Evolutionary conservation across 2,329 filamentous ascomycete genomes (phyloP).

Genomic region (Penicillium rolfsii): DNA sequence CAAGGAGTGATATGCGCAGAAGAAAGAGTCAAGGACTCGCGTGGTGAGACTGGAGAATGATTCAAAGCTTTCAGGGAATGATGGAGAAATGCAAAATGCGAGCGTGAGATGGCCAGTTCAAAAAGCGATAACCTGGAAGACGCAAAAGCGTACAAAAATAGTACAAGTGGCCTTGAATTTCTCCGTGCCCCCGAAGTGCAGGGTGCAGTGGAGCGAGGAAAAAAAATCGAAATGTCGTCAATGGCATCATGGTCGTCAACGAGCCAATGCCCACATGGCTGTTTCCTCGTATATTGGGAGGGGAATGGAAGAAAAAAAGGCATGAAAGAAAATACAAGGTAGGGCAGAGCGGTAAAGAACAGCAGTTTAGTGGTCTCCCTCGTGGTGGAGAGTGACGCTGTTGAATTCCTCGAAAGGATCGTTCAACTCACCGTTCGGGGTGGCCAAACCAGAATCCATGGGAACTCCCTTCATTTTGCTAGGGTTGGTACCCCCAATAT

Average conservation of each 20-base stretch:
- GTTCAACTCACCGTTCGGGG: constrained; percentile 76
- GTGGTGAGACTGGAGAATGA: constrained; percentile 2
- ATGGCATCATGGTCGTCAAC: constrained; percentile 42
- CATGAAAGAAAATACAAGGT: constrained; percentile 13
- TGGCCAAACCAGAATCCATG: constrained; percentile 80
- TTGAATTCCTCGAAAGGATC: constrained; percentile 99
- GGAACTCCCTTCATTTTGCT: constrained; percentile 73
- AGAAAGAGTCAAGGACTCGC: not conserved
- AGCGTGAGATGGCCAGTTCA: constrained; percentile 14
- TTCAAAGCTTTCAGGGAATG: constrained; percentile 19
- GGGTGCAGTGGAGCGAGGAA: constrained; percentile 21
- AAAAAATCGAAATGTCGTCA: constrained; percentile 36
- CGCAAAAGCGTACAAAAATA: constrained; percentile 17
- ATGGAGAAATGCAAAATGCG: constrained; percentile 28
- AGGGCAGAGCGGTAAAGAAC: constrained; percentile 11
- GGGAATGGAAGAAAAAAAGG: constrained; percentile 19
- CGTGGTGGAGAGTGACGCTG: constrained; percentile 94
- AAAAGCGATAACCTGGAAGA: constrained; percentile 6
- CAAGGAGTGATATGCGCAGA: constrained; percentile 14
- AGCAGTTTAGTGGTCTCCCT: constrained; percentile 66
- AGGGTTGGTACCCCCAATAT: constrained; percentile 56
- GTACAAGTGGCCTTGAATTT: constrained; percentile 29
- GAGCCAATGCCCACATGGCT: constrained; percentile 31
- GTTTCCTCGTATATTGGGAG: constrained; percentile 19
- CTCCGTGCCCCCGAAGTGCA: constrained; percentile 32